phyloP scores from a whole-genome alignment of 495 filamentous ascomycete species.

The Acidomyces sp. region DNA sequence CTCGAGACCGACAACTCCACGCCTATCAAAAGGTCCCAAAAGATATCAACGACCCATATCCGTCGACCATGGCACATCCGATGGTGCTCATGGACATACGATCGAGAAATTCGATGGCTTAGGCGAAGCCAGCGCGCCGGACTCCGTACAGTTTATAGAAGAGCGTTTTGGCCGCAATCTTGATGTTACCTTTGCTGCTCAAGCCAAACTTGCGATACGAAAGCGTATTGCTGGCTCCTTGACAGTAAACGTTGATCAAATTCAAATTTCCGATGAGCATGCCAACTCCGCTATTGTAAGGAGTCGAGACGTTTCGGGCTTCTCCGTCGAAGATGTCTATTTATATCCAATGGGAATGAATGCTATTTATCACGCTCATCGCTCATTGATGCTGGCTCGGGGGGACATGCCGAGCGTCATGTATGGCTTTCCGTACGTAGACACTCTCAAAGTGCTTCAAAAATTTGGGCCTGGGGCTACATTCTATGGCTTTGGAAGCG shows the following conservation, averaged over 20 bases:
- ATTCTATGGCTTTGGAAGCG: constrained; percentile 79
- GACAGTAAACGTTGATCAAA: constrained; percentile 55
- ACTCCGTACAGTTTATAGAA: constrained; percentile 73
- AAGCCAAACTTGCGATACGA: constrained; percentile 75
- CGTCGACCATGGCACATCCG: constrained; percentile 29
- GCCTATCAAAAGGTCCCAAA: constrained; percentile 27
- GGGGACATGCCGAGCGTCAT: constrained; percentile 48
- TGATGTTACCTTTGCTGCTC: constrained; percentile 56
- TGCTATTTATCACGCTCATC: constrained; percentile 81
- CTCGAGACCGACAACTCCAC: constrained; percentile 11
- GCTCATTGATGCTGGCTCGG: constrained; percentile 48
- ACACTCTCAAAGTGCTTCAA: constrained; percentile 85
- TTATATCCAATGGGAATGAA: constrained; percentile 87
- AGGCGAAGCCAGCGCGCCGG: constrained; percentile 31
- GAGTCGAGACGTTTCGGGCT: constrained; percentile 41
- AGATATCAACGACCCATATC: constrained; percentile 36
- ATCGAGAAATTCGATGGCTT: constrained; percentile 16
- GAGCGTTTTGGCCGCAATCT: constrained; percentile 91
- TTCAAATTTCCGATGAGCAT: too few species aligned
- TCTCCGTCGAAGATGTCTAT: constrained; percentile 80
- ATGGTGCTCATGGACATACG: constrained; percentile 1
- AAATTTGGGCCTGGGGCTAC: constrained; percentile 87
- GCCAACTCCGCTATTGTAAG: constrained; percentile 21
- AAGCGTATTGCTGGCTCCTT: constrained; percentile 80
- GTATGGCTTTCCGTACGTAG: constrained; percentile 85